Conservation (phyloP, 2,329 filamentous ascomycete species). For the Diaporthe vaccinii region DNA sequence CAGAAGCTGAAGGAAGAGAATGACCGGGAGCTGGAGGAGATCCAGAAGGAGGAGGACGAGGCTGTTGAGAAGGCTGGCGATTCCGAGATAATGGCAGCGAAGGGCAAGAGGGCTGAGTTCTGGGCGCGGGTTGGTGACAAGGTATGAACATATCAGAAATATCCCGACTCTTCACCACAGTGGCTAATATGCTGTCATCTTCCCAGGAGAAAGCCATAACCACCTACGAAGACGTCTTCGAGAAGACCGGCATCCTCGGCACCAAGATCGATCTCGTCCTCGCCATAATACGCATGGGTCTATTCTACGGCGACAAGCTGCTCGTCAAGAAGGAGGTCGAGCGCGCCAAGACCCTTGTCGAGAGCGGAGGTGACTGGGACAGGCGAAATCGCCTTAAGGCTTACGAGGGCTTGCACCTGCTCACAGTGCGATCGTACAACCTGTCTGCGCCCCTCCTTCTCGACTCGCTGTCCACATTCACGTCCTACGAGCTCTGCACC, state of each 20-base stretch:
- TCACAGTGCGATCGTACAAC: constrained; percentile 92
- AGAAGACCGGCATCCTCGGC: constrained; percentile 96
- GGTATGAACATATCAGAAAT: constrained; percentile 62
- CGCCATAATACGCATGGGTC: constrained; percentile 92
- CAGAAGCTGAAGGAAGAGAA: constrained; percentile 82
- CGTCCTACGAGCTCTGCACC: constrained; percentile 97
- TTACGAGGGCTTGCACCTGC: constrained; percentile 93
- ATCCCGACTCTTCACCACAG: not conserved
- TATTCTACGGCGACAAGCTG: constrained; percentile 95
- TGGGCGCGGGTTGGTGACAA: constrained; percentile 97
- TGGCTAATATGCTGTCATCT: not conserved
- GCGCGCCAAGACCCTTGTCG: constrained; percentile 88
- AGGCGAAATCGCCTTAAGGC: constrained; percentile 98
- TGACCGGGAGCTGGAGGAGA: constrained; percentile 79
- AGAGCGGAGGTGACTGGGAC: constrained; percentile 98
- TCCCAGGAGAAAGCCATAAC: constrained; percentile 90
- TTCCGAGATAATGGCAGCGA: constrained; percentile 91
- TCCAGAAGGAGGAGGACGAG: constrained; percentile 92
- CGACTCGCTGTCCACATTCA: constrained; percentile 97
- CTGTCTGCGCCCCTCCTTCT: constrained; percentile 92
- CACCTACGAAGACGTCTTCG: constrained; percentile 91
- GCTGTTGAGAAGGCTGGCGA: constrained; percentile 96
- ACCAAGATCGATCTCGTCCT: constrained; percentile 98
- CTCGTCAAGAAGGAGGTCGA: constrained; percentile 96
- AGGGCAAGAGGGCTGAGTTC: constrained; percentile 95